Percentiles rank a stretch among this genome's conserved stretches.
Evolutionary conservation across 441 rosid genomes (phyloP).

Genomic region (Gossypium schwendimanii): DNA sequence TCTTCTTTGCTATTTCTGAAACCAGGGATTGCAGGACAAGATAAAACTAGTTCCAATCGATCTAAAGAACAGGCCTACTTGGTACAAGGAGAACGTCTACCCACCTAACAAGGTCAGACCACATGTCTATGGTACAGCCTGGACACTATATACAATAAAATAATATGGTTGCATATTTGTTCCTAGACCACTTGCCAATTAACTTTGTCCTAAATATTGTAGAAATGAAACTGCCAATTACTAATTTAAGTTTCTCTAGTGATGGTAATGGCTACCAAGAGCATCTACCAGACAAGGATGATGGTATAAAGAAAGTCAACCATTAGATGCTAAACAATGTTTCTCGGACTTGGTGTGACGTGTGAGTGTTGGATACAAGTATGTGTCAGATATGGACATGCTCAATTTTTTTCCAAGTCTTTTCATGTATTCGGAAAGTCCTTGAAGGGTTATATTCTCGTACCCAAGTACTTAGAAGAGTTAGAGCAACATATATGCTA

Average conservation of each 20-base stretch:
- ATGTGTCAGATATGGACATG: too few species aligned
- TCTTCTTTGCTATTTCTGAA: slow-evolving; percentile 2
- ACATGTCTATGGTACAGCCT: background rate
- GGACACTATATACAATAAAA: background rate
- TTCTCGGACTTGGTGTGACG: background rate
- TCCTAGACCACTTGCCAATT: background rate
- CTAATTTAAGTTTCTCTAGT: background rate
- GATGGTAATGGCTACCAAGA: background rate
- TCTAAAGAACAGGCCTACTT: slow-evolving; percentile 63
- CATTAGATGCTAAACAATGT: background rate
- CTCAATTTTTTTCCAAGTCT: too few species aligned
- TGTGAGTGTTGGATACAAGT: background rate
- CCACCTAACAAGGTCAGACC: slow-evolving; percentile 56
- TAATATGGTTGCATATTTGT: background rate
- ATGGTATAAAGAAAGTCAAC: background rate
- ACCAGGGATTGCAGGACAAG: slow-evolving; percentile 69
- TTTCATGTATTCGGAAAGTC: background rate
- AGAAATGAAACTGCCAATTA: background rate
- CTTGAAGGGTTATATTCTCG: too few species aligned
- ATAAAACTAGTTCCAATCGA: slow-evolving; percentile 70
- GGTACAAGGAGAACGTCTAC: slow-evolving; percentile 82
- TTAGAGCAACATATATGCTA: slow-evolving; percentile 6
- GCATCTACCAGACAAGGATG: background rate
- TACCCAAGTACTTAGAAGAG: background rate
- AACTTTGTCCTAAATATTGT: background rate